phyloP scores from a whole-genome alignment of 2,329 filamentous ascomycete species.

The Kalmusia sp. region DNA sequence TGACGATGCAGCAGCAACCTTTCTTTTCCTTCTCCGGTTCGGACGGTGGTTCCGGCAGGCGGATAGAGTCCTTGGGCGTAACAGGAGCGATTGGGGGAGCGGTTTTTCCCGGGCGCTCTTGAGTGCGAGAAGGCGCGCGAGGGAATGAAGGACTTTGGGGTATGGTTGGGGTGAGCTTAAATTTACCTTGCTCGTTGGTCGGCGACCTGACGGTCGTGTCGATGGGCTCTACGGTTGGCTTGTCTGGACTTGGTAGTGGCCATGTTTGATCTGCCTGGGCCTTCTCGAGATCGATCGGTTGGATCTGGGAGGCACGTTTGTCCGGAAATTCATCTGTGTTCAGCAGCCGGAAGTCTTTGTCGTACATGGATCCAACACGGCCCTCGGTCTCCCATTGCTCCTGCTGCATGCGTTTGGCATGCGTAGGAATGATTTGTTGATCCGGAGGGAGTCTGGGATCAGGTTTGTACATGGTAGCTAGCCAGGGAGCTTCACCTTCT shows the following conservation, averaged over 20 bases:
- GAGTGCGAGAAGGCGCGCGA: conserved; percentile 30
- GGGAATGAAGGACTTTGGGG: conserved; percentile 37
- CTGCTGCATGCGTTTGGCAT: conserved; percentile 88
- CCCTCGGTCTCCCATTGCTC: conserved; percentile 95
- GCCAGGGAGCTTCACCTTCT: conserved; percentile 95
- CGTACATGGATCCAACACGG: conserved; percentile 83
- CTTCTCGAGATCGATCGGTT: conserved; percentile 37
- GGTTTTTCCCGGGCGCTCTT: conserved; percentile 20
- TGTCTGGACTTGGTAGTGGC: conserved; percentile 44
- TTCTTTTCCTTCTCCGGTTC: conserved; percentile 66
- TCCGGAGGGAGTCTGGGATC: conserved; percentile 93
- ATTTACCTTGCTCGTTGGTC: conserved; percentile 52
- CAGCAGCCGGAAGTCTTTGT: conserved; percentile 84
- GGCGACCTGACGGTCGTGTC: conserved; percentile 37
- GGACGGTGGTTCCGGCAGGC: conserved; percentile 62
- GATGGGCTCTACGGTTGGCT: conserved; percentile 28
- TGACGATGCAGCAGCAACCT: conserved; percentile 76
- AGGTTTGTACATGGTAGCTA: conserved; percentile 92
- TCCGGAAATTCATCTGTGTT: conserved; percentile 64
- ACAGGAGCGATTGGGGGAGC: conserved; percentile 16
- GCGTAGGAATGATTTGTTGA: conserved; percentile 92
- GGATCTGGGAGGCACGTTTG: conserved; percentile 41
- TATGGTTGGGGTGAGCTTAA: conserved; percentile 57
- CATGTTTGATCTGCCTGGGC: conserved; percentile 36
- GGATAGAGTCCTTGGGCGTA: conserved; percentile 46